Conservation (phyloP, 805 yeast genomes). For the Pichia cabralensis region DNA sequence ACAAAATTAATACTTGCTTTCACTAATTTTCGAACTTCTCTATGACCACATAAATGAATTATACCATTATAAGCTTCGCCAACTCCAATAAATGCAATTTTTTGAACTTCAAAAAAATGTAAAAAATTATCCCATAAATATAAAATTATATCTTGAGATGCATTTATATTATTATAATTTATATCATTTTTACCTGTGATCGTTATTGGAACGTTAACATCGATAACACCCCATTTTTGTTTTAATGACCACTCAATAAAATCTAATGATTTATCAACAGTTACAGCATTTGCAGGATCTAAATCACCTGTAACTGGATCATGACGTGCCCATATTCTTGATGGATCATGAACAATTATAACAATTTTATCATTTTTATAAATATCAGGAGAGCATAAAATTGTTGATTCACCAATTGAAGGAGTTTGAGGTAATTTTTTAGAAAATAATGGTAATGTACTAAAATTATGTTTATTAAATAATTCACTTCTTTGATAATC, state of each 20-base stretch:
- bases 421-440: conserved; percentile 33
- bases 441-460: conserved; percentile 51
- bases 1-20: conserved; percentile 63
- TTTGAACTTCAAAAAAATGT: conserved; percentile 60
- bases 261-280: conserved; percentile 64
- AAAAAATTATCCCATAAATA: conserved; percentile 89
- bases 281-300: conserved; percentile 60
- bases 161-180: conserved; percentile 49
- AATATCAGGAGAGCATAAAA: conserved; percentile 62
- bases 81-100: conserved; percentile 71
- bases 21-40: conserved; percentile 53
- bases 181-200: conserved; percentile 36
- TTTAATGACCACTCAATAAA: conserved; percentile 58
- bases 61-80: conserved; percentile 87
- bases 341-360: conserved; percentile 78
- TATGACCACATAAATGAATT: conserved; percentile 79
- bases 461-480: conserved; percentile 45
- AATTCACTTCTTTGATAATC: conserved; percentile 54
- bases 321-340: conserved; percentile 82
- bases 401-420: conserved; percentile 46
- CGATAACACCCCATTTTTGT: conserved; percentile 67
- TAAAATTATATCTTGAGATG: conserved; percentile 67
- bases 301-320: conserved; percentile 74
- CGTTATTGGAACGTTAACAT: conserved; percentile 66
- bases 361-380: conserved; percentile 55